Conservation (phyloP, 148 eudicot genomes). For the Pouteria glomerata region DNA sequence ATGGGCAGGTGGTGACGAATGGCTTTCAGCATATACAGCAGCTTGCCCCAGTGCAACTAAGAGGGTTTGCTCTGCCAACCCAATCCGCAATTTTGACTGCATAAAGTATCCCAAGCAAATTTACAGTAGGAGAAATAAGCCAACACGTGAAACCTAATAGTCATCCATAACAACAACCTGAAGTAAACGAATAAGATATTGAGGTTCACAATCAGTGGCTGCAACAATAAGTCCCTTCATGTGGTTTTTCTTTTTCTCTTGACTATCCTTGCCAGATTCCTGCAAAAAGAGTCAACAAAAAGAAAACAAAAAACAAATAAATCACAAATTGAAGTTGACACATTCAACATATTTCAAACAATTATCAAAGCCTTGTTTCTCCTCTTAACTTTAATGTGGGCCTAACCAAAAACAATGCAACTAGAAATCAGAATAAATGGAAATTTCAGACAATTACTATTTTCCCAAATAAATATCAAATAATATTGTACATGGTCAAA, state of each 20-base stretch:
- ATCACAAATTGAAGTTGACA: background rate
- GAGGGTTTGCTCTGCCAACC: conserved; percentile 94
- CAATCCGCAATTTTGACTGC: conserved; percentile 86
- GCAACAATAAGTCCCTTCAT: conserved; percentile 86
- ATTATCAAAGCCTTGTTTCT: conserved; percentile 1
- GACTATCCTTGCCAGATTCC: conserved; percentile 90
- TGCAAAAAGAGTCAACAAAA: conserved; percentile 18
- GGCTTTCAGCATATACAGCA: conserved; percentile 64
- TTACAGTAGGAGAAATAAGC: conserved; percentile 2
- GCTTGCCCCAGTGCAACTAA: conserved; percentile 90
- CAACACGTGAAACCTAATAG: background rate
- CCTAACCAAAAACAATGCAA: background rate
- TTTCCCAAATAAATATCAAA: background rate
- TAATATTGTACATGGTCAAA: background rate
- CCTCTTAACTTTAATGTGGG: conserved; percentile 1
- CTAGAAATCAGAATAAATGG: background rate
- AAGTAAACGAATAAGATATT: conserved; percentile 85
- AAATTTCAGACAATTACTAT: background rate
- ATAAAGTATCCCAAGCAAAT: conserved; percentile 16
- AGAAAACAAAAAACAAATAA: conserved; percentile 1
- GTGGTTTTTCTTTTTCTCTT: conserved; percentile 83
- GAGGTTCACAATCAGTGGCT: conserved; percentile 93
- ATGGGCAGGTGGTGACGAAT: conserved; percentile 53
- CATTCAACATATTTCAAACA: background rate
- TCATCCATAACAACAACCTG: conserved; percentile 40